Percentiles rank a stretch among this genome's conserved stretches.
phyloP scores from a whole-genome alignment of 495 filamentous ascomycete species.

The Aspergillus sclerotioniger region DNA sequence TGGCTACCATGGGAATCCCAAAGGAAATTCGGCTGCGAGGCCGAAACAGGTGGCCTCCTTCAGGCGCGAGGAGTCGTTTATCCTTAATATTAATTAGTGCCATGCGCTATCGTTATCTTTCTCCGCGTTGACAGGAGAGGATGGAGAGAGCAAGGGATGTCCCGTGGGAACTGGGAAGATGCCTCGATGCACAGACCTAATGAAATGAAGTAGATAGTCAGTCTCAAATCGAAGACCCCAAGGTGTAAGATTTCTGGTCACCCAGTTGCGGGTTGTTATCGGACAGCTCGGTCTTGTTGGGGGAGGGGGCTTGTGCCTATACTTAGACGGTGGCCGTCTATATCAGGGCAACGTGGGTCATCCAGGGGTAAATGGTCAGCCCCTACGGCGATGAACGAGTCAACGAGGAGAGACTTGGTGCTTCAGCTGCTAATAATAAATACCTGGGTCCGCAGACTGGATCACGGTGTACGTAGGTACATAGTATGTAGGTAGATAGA shows the following conservation, averaged over 20 bases:
- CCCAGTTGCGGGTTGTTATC: background rate
- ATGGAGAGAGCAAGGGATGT: background rate
- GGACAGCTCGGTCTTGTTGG: background rate
- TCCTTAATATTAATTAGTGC: background rate
- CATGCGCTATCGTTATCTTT: background rate
- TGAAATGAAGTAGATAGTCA: background rate
- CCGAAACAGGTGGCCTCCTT: background rate
- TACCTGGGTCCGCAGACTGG: background rate
- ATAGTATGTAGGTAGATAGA: too few relatives aligned
- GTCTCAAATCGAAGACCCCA: background rate
- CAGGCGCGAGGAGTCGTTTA: background rate
- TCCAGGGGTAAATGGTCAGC: slow-evolving; percentile 15
- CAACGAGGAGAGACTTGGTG: background rate
- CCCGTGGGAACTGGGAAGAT: too few relatives aligned
- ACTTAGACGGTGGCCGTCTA: background rate
- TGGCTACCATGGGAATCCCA: background rate
- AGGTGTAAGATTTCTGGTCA: background rate
- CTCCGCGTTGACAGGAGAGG: background rate
- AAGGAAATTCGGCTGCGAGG: background rate
- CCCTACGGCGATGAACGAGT: background rate
- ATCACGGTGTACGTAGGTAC: background rate
- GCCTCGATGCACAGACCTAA: background rate
- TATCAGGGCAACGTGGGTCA: slow-evolving; percentile 15
- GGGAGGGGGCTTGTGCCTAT: background rate
- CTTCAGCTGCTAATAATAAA: slow-evolving; percentile 1